phyloP scores from a whole-genome alignment of 805 yeast species.

The Jamesozyma spencerorum region DNA sequence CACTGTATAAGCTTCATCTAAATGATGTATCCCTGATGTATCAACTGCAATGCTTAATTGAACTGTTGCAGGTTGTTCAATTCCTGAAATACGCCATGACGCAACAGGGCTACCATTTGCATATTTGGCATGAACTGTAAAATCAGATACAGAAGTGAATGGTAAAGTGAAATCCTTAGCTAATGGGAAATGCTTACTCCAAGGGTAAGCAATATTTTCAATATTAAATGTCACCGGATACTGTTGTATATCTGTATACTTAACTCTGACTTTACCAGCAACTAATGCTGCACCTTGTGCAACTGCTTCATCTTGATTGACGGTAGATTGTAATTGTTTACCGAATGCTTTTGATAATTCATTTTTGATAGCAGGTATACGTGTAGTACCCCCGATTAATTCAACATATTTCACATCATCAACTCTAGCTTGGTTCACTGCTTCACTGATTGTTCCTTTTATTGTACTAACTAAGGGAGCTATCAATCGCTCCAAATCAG shows the following conservation, averaged over 20 bases:
- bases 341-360: conserved; percentile 70
- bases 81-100: conserved; percentile 44
- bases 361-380: conserved; percentile 88
- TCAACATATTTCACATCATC: conserved; percentile 82
- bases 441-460: conserved; percentile 65
- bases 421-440: conserved; percentile 72
- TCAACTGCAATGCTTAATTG: conserved; percentile 73
- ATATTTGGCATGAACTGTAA: too few species aligned
- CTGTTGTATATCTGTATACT: too few species aligned
- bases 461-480: conserved; percentile 71
- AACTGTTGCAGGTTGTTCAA: conserved; percentile 27
- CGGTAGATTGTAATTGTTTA: conserved; percentile 79
- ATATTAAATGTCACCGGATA: too few species aligned
- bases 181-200: too few species aligned
- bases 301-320: conserved; percentile 97
- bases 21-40: conserved; percentile 86
- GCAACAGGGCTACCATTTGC: too few species aligned
- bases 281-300: conserved; percentile 93
- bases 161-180: too few species aligned
- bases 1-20: conserved; percentile 88
- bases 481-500: conserved; percentile 82
- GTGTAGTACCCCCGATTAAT: conserved; percentile 94
- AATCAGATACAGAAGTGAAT: too few species aligned
- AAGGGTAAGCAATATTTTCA: too few species aligned
- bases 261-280: too few species aligned